Evolutionary conservation across 1,139 yeast genomes (phyloP).

Genomic region (Groenewaldozyma sp.): DNA sequence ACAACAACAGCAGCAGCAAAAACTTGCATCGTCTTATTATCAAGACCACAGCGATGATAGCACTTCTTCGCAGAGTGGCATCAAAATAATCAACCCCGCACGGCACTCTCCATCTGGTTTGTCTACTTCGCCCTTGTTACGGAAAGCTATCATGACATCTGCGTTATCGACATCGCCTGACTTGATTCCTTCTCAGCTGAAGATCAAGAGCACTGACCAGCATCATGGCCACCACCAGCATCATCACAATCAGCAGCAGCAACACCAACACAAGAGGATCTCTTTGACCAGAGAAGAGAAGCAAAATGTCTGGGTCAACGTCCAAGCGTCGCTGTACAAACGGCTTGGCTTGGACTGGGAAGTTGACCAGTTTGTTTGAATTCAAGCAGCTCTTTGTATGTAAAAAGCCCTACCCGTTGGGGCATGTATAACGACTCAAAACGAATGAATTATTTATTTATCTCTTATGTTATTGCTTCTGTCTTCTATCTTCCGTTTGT

Average conservation of each 20-base stretch:
- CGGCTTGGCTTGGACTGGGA: conserved; percentile 52
- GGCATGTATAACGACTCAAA: background rate
- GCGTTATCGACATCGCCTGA: conserved; percentile 25
- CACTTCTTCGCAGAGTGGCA: background rate
- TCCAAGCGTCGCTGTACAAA: conserved; percentile 47
- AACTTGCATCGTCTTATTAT: background rate
- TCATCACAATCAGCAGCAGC: conserved; percentile 1
- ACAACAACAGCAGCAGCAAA: conserved; percentile 1
- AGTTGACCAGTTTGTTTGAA: conserved; percentile 35
- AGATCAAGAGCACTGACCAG: conserved; percentile 3
- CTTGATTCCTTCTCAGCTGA: conserved; percentile 17
- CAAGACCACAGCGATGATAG: background rate
- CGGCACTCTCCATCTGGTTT: conserved; percentile 9
- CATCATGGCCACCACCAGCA: background rate
- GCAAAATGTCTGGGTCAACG: conserved; percentile 48
- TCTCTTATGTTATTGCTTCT: background rate
- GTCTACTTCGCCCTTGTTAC: conserved; percentile 21
- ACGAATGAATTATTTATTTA: background rate
- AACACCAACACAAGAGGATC: conserved; percentile 17
- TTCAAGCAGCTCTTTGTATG: too few relatives aligned
- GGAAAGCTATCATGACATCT: conserved; percentile 25
- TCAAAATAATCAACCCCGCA: too few relatives aligned
- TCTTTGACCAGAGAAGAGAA: conserved; percentile 44
- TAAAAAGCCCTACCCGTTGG: background rate
- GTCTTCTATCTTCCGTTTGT: background rate